These are phyloP conservation scores for Balakata baccata DNA, from an alignment of 345 rosid genomes.

Conservation along the genomic window DNA sequence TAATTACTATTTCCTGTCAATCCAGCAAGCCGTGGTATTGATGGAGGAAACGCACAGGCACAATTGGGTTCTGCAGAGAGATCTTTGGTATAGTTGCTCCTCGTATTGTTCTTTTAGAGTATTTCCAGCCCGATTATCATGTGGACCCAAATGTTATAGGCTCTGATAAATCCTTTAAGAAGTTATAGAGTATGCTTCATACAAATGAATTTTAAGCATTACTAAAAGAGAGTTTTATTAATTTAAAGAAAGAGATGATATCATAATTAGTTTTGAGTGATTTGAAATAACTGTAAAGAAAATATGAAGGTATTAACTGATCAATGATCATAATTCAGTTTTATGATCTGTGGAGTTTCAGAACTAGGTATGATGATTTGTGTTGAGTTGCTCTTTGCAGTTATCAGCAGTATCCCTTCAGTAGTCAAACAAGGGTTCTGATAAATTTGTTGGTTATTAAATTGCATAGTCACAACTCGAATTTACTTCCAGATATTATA, in stretches of 20 bases:
- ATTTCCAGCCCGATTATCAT: background rate
- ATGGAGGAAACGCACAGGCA: conserved; percentile 39
- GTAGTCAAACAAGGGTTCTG: no score
- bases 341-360: background rate
- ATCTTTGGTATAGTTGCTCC: conserved; percentile 46
- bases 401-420: no score
- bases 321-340: background rate
- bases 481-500: background rate
- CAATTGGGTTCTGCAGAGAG: conserved; percentile 43
- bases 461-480: background rate
- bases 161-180: background rate
- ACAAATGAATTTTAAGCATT: background rate
- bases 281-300: no score
- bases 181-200: background rate
- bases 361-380: background rate
- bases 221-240: background rate
- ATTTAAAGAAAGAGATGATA: background rate
- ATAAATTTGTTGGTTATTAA: no score
- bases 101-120: background rate
- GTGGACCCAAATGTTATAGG: background rate
- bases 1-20: conserved; percentile 12
- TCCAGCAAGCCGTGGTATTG: conserved; percentile 46
- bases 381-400: no score
- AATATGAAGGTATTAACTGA: background rate
- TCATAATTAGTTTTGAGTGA: background rate